Evolutionary conservation across 2,329 filamentous ascomycete genomes (phyloP).

Genomic region (Acrocalymma vagum): DNA sequence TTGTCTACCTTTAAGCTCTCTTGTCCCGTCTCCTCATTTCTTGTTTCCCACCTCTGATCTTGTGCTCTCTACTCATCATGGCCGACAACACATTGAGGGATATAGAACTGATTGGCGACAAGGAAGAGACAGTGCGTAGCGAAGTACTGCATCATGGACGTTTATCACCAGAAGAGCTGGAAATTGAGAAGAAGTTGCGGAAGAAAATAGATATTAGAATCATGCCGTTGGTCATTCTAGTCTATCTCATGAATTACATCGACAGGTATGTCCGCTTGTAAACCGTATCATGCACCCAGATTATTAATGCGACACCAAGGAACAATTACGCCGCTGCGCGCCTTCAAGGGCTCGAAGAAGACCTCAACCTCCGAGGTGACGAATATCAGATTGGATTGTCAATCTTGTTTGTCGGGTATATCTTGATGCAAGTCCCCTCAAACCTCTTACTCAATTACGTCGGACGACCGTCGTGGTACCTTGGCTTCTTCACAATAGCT

Average conservation of each 20-base stretch:
- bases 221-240: slow-evolving; percentile 26
- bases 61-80: not conserved
- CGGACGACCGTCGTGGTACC: slow-evolving; percentile 62
- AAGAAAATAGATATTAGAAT: slow-evolving; percentile 25
- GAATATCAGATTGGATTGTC: slow-evolving; percentile 24
- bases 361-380: slow-evolving; percentile 24
- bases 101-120: slow-evolving; percentile 18
- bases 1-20: slow-evolving; percentile 4
- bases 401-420: slow-evolving; percentile 67
- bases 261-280: slow-evolving; percentile 24
- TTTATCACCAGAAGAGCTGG: slow-evolving; percentile 26
- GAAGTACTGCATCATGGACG: slow-evolving; percentile 23
- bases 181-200: slow-evolving; percentile 24
- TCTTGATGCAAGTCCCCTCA: slow-evolving; percentile 68
- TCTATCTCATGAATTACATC: slow-evolving; percentile 30
- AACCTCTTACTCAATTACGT: slow-evolving; percentile 63
- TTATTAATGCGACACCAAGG: too few species aligned
- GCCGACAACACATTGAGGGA: slow-evolving; percentile 9
- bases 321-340: too few species aligned
- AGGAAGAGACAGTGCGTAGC: slow-evolving; percentile 16
- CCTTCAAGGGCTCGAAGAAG: slow-evolving; percentile 31
- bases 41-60: not conserved
- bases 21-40: not conserved
- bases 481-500: slow-evolving; percentile 56
- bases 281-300: too few species aligned